phyloP scores from a whole-genome alignment of 768 basidiomycete species.

The Suillus plorans region DNA sequence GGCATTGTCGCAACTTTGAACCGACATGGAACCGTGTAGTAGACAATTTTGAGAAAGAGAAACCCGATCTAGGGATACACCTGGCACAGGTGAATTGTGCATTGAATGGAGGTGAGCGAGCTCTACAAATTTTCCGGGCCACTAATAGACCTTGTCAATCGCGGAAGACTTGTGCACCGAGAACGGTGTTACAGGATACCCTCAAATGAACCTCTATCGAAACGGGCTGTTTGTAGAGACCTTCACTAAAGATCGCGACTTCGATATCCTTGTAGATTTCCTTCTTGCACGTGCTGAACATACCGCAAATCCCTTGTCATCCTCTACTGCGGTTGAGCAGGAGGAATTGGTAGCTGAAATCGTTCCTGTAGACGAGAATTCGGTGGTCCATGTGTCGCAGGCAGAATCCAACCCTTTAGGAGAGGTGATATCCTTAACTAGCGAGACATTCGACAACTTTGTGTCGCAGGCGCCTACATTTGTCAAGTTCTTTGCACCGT shows the following conservation, averaged over 20 bases:
- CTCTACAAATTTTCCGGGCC: background rate
- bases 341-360: conserved; percentile 1
- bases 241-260: conserved; percentile 54
- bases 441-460: conserved; percentile 38
- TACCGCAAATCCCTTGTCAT: conserved; percentile 12
- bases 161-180: conserved; percentile 71
- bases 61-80: conserved; percentile 41
- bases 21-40: conserved; percentile 81
- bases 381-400: conserved; percentile 17
- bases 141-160: conserved; percentile 1
- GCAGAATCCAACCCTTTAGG: conserved; percentile 24
- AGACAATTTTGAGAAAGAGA: conserved; percentile 42
- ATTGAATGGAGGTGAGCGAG: conserved; percentile 65
- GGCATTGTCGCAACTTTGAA: conserved; percentile 75
- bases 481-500: conserved; percentile 89
- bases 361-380: conserved; percentile 8
- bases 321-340: conserved; percentile 9
- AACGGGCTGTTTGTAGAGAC: conserved; percentile 60
- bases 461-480: conserved; percentile 52
- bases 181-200: conserved; percentile 72
- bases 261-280: conserved; percentile 56
- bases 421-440: conserved; percentile 22
- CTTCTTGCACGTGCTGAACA: conserved; percentile 45
- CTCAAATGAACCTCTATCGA: conserved; percentile 70
- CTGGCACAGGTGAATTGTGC: conserved; percentile 85